Evolutionary conservation across 495 filamentous ascomycete species (phyloP), one percentile per base, ranked within the genome.

Genomic region (Neurospora sp.): DNA sequence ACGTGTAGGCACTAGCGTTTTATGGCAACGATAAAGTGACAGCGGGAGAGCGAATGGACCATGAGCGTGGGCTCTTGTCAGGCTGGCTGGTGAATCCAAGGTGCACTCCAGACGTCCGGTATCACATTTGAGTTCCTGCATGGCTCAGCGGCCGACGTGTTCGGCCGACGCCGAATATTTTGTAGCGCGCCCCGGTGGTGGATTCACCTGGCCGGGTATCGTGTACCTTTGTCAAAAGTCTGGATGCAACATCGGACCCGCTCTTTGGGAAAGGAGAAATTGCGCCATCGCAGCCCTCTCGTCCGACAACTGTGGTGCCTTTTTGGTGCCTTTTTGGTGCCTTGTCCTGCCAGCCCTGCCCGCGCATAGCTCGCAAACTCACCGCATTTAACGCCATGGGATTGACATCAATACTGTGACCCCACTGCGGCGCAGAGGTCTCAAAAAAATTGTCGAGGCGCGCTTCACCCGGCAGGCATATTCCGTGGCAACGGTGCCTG

Each of bases 251-350:
- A 31, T 74, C 39, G 73, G 72, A 66, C 74, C 73, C 74, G 72
- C 70, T 37, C 69, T 71, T 69, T 69, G 44, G 72, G 35, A 27
- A 66, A 66, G 42, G 71, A 72, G 70, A 76, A 75, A 81, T 81
- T 81, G 79, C 79, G 78, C 78, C 74, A 81, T 81, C 70, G 73
- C 76, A 74, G 72, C 77, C 78, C 74, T 35, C 27, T 35, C 12
- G 53, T 61, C 53, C 27, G 27, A 35, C 27, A 18, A 66, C 12
- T 66, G 12, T 61, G 27, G 53, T 61, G 53, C 27, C 53, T 61
- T 61, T 61, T 61, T 31, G 53, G 53, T 35, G 53, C 27, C 53
- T 61, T 61, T 61, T 61, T 31, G 53, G 53, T 35, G 14, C 53
- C 53, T 66, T 66, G 53, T 27, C 27, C 27, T 31, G 27, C 27